Conservation (phyloP, 148 eudicot species). For the Persicaria tinctoria region DNA sequence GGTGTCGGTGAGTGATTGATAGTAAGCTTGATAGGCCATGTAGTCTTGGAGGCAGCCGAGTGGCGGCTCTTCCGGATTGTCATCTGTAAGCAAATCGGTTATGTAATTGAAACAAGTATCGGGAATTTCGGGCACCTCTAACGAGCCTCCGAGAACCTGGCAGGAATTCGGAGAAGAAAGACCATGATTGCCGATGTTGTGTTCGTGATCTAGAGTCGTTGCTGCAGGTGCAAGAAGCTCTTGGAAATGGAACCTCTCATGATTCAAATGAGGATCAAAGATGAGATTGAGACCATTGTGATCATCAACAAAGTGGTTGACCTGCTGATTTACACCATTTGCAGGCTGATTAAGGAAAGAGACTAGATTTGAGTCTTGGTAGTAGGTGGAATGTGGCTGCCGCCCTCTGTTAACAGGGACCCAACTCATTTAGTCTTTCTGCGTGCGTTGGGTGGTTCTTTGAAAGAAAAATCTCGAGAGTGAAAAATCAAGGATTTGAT, state of each 20-base stretch:
- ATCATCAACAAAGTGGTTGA: not conserved
- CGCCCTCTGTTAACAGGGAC: not conserved
- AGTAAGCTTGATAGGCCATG: slow-evolving; percentile 29
- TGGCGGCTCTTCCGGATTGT: slow-evolving; percentile 21
- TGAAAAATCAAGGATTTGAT: not conserved
- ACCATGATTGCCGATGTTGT: not conserved
- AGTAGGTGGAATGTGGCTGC: not conserved
- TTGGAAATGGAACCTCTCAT: not conserved
- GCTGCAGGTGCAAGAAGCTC: not conserved
- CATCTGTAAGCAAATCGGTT: slow-evolving; percentile 28
- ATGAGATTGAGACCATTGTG: not conserved
- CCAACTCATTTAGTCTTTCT: not conserved
- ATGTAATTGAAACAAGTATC: slow-evolving; percentile 40
- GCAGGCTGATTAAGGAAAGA: not conserved
- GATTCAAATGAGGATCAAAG: not conserved
- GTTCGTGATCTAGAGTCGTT: not conserved
- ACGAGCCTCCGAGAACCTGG: not conserved
- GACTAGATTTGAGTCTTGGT: not conserved
- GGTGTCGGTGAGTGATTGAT: slow-evolving; percentile 21
- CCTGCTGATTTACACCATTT: not conserved
- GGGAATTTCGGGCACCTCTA: slow-evolving; percentile 36
- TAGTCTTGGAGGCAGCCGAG: slow-evolving; percentile 28
- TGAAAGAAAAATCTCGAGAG: not conserved
- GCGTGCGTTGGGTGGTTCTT: not conserved
- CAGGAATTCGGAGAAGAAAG: not conserved